Evolutionary conservation across 148 eudicot genomes (phyloP), one percentile per base, ranked within the genome.

Genomic region (Amaranthus cruentus): DNA sequence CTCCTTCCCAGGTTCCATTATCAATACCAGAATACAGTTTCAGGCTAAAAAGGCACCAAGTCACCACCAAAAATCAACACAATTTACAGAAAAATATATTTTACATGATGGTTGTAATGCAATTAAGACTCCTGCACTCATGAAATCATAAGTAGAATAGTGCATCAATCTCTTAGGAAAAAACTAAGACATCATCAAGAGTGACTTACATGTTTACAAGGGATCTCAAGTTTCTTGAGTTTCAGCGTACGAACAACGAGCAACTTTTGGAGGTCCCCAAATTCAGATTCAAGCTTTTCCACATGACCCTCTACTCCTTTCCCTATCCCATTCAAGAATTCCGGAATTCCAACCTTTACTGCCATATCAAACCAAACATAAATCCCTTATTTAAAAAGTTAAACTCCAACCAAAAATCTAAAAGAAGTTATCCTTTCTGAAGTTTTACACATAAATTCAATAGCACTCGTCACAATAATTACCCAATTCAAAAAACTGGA

Each of bases 191-290:
- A 4, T 12, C 38, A 62, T 48, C 38, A 43, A n/a, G 55, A 47
- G 9, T 42, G 1, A 76, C 69, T 80, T 86, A 91, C 93, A 62
- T 89, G 87, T 82, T 91, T 85, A 77, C 90, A 86, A 54, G 92
- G 87, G 46, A 91, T 84, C 55, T 86, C 89, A 48, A 85, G 87
- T 68, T 87, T 83, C 90, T 89, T 91, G 75, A 89, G 92, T 86
- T 85, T 91, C 46, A 89, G 77, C 47, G 89, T 85, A 55, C 90
- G 88, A 64, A 83, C 80, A 3, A 86, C 89, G 10, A 91, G 89
- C 77, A 91, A 81, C 81, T 86, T 87, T 52, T 85, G 87, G 48
- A 89, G 57, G 61, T 88, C 89, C 21, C 91, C 91, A 71, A 91
- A 79, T 80, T 87, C 90, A 60, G 83, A 63, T 75, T 88, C 91